A percentile compares a stretch with the other conserved stretches of the same genome.
Evolutionary conservation across 331 rosid species (phyloP).

Genomic region (Quercus phellos): DNA sequence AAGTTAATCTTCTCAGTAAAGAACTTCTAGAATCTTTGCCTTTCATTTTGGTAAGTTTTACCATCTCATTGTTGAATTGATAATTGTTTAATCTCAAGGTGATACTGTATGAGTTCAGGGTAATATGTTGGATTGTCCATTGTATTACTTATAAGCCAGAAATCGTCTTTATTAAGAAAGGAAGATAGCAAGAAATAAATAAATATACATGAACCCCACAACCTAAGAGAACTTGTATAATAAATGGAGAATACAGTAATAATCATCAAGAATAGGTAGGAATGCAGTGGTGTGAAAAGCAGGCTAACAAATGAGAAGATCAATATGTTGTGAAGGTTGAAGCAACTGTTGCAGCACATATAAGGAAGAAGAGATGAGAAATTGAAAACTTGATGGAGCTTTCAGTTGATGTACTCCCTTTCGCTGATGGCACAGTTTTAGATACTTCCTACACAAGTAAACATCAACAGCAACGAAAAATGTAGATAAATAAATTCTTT

Average conservation of each 20-base stretch:
- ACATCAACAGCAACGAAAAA: neutral
- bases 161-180: slow-evolving; percentile 32
- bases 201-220: neutral
- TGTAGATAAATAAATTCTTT: neutral
- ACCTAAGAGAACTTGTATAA: slow-evolving; percentile 15
- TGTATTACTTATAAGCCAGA: neutral
- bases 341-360: too few relatives aligned
- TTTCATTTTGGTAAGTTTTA: neutral
- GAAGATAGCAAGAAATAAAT: slow-evolving; percentile 15
- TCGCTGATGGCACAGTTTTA: slow-evolving; percentile 44
- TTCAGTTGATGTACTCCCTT: slow-evolving; percentile 42
- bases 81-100: too few relatives aligned
- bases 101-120: neutral
- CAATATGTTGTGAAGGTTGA: slow-evolving; percentile 34
- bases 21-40: neutral
- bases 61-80: too few relatives aligned
- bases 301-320: slow-evolving; percentile 22
- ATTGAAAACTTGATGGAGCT: slow-evolving; percentile 45
- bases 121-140: neutral
- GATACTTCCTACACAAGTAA: slow-evolving; percentile 46
- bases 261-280: slow-evolving; percentile 11
- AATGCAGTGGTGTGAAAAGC: slow-evolving; percentile 4
- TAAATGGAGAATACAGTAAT: slow-evolving; percentile 2
- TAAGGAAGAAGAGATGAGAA: too few relatives aligned
- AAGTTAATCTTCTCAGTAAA: neutral